Evolutionary conservation across 805 yeast genomes (phyloP).

Genomic region (Myxozyma monticola): DNA sequence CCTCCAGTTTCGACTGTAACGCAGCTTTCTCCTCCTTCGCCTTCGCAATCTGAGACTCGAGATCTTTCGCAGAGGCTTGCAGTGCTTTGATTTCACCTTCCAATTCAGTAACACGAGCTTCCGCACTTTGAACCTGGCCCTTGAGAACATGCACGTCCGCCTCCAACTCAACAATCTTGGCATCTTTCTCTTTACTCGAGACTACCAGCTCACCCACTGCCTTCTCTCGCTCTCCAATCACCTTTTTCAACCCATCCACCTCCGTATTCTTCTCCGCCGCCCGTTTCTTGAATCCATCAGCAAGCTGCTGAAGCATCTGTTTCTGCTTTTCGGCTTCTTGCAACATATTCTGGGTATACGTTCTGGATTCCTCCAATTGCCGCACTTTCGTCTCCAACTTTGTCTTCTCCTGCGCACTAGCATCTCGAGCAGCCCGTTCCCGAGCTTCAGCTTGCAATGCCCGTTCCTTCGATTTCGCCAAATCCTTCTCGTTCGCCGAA

Average conservation of each 20-base stretch:
- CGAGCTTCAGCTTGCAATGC: slow-evolving; percentile 18
- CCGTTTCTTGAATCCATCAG: slow-evolving; percentile 28
- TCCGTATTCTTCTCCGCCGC: slow-evolving; percentile 38
- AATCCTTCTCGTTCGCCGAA: slow-evolving; percentile 41
- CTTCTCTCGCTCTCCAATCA: slow-evolving; percentile 30
- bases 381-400: slow-evolving; percentile 17
- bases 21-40: not conserved
- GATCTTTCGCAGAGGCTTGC: not conserved
- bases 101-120: slow-evolving; percentile 1
- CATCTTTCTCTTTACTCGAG: slow-evolving; percentile 37
- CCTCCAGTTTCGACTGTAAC: not conserved
- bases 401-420: slow-evolving; percentile 11
- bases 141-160: not conserved
- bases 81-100: slow-evolving; percentile 1
- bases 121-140: not conserved
- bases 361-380: slow-evolving; percentile 33
- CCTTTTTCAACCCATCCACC: slow-evolving; percentile 36
- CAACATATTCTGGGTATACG: slow-evolving; percentile 16
- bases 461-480: slow-evolving; percentile 22
- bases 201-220: slow-evolving; percentile 37
- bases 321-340: slow-evolving; percentile 27
- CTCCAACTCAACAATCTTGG: slow-evolving; percentile 35
- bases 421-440: slow-evolving; percentile 10
- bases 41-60: not conserved
- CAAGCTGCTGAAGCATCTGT: slow-evolving; percentile 29